A percentile compares a stretch with the other conserved stretches of the same genome.
These are phyloP conservation scores for Solanum pinnatisectum DNA, from an alignment of 257 asterid genomes.

Conservation along the genomic window DNA sequence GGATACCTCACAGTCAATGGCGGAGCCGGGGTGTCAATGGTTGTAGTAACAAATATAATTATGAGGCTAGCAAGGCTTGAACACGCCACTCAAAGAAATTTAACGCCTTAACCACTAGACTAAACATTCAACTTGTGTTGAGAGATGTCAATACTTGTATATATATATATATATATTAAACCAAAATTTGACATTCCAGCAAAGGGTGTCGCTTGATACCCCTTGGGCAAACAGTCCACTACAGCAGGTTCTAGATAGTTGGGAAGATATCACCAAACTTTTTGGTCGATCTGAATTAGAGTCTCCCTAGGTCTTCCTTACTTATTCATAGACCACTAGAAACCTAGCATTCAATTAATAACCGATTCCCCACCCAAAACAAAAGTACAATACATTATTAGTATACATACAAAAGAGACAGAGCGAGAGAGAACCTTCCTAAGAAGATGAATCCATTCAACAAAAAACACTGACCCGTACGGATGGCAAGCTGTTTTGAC, in stretches of 20 bases:
- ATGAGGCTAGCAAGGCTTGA: not conserved
- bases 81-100: not conserved
- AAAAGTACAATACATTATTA: not conserved
- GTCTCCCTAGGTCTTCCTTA: not conserved
- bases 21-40: not conserved
- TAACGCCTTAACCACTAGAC: not conserved
- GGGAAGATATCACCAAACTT: not conserved
- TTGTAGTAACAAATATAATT: not conserved
- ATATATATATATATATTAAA: too few species aligned
- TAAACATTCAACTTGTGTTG: too few species aligned
- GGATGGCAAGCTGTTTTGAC: constrained; percentile 79
- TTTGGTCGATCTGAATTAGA: not conserved
- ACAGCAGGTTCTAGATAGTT: not conserved
- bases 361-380: not conserved
- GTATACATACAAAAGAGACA: not conserved
- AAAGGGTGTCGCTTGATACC: too few species aligned
- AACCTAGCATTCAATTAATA: not conserved
- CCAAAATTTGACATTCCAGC: too few species aligned
- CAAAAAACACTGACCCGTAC: constrained; percentile 90
- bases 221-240: not conserved
- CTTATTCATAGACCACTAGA: not conserved
- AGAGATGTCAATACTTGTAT: not conserved
- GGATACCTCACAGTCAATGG: not conserved
- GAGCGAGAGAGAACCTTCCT: constrained; percentile 52
- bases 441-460: constrained; percentile 85